A percentile compares a stretch with the other conserved stretches of the same genome.
phyloP scores from a whole-genome alignment of 169 alveolate species.

The Eimeria necatrix region DNA sequence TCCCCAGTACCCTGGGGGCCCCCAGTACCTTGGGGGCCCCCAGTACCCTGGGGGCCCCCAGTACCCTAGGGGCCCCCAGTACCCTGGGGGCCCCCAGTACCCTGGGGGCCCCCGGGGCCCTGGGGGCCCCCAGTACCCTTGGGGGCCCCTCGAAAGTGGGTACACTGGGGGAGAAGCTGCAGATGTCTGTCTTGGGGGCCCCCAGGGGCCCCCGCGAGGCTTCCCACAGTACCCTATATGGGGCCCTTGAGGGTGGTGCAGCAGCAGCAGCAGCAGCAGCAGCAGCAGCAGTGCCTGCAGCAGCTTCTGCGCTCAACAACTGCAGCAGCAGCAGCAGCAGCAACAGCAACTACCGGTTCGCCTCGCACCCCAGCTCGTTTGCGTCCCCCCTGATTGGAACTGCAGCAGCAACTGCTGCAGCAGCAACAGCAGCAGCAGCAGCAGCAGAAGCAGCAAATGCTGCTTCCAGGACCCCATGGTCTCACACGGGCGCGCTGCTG shows the following conservation, averaged over 20 bases:
- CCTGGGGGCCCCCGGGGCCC: no score
- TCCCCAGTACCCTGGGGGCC: no score
- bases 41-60: no score
- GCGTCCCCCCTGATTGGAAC: background rate
- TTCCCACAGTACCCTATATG: background rate
- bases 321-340: background rate
- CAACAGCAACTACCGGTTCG: background rate
- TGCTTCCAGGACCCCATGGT: background rate
- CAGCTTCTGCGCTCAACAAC: background rate
- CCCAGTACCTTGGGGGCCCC: no score
- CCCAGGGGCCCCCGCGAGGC: conserved; percentile 15
- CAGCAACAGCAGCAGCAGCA: background rate
- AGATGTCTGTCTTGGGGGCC: background rate
- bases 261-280: conserved; percentile 9
- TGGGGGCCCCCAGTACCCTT: no score
- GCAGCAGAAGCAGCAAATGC: background rate
- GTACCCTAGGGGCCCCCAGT: no score
- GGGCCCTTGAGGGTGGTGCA: background rate
- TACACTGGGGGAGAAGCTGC: background rate
- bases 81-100: no score
- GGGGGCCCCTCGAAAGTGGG: background rate
- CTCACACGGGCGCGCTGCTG: background rate
- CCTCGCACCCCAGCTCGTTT: background rate
- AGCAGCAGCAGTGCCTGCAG: background rate
- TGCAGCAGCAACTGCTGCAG: conserved; percentile 28